Evolutionary conservation across 2,329 filamentous ascomycete genomes (phyloP).

Genomic region (Cyphellophora attinorum): DNA sequence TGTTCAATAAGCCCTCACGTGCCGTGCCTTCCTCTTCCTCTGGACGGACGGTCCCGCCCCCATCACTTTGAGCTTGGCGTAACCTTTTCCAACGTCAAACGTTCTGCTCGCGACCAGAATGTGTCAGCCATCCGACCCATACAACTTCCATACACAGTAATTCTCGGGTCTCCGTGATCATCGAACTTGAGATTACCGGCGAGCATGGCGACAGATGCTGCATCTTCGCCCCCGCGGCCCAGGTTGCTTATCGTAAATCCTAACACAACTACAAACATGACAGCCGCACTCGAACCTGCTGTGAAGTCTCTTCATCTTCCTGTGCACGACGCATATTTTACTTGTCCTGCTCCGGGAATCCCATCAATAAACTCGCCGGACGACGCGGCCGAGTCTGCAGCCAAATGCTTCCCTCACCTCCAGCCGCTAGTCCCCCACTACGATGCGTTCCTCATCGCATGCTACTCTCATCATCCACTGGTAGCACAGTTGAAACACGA

Average conservation of each 20-base stretch:
- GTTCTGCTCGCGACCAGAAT: too few relatives aligned
- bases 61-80: too few relatives aligned
- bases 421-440: conserved; percentile 32
- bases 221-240: conserved; percentile 3
- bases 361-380: conserved; percentile 68
- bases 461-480: conserved; percentile 77
- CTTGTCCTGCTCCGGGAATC: conserved; percentile 53
- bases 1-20: too few relatives aligned
- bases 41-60: too few relatives aligned
- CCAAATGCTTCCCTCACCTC: conserved; percentile 51
- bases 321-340: conserved; percentile 52
- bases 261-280: conserved; percentile 36
- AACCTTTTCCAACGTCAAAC: too few relatives aligned
- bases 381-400: conserved; percentile 56
- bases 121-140: too few relatives aligned
- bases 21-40: too few relatives aligned
- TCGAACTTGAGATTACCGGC: too few relatives aligned
- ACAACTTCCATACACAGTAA: too few relatives aligned
- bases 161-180: too few relatives aligned
- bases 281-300: conserved; percentile 30
- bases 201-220: too few relatives aligned
- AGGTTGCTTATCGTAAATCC: conserved; percentile 34
- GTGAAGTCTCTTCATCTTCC: conserved; percentile 25
- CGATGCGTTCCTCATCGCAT: conserved; percentile 77
- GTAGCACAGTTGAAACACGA: conserved; percentile 51